These are phyloP conservation scores for Nitzschia inconspicua DNA, from an alignment of 108 stramenopile species.

Conservation along the genomic window DNA sequence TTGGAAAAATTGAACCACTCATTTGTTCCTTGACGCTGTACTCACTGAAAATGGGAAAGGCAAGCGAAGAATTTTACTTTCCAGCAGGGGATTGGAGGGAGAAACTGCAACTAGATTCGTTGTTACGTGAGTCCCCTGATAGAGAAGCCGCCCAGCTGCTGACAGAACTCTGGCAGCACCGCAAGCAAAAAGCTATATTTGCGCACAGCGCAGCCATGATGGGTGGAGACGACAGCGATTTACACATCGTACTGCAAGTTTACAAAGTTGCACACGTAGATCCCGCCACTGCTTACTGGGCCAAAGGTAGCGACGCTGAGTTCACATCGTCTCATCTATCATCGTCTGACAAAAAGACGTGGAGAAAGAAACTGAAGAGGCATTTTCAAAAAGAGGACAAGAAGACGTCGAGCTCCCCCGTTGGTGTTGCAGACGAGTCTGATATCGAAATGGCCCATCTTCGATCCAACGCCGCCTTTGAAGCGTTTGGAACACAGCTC, in stretches of 20 bases:
- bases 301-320: conserved; percentile 3
- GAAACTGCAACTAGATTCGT: conserved; percentile 31
- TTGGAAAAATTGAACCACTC: conserved; percentile 59
- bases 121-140: background rate
- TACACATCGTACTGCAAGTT: conserved; percentile 69
- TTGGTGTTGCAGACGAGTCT: conserved; percentile 8
- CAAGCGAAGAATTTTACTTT: conserved; percentile 83
- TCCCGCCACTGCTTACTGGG: conserved; percentile 21
- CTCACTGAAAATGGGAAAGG: conserved; percentile 50
- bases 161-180: conserved; percentile 41
- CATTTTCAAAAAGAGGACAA: conserved; percentile 16
- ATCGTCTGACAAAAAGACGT: conserved; percentile 11
- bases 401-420: background rate
- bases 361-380: conserved; percentile 11
- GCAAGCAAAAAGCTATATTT: conserved; percentile 77
- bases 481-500: conserved; percentile 50
- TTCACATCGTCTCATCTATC: background rate
- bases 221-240: conserved; percentile 12
- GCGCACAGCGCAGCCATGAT: conserved; percentile 47
- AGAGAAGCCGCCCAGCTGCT: conserved; percentile 20
- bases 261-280: conserved; percentile 42
- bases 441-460: conserved; percentile 6
- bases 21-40: conserved; percentile 75
- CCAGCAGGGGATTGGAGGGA: conserved; percentile 76
- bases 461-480: conserved; percentile 28